Evolutionary conservation across 2,329 filamentous ascomycete genomes (phyloP), one percentile per base, ranked within the genome.

Genomic region (Verticillium nonalfalfae): DNA sequence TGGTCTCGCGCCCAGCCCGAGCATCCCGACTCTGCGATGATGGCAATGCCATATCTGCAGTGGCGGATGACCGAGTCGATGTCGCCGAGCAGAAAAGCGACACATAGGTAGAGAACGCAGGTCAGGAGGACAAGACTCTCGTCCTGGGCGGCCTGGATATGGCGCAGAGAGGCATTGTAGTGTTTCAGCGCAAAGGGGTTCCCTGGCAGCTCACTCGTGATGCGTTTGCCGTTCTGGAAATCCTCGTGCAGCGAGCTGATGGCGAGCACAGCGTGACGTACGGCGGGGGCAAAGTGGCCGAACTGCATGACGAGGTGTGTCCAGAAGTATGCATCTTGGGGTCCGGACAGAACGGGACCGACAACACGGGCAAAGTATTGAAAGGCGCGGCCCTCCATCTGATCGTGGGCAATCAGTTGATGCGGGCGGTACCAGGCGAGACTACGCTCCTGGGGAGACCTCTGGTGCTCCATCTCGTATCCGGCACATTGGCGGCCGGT

Each of bases 31-130:
- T 39, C 56, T 4, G 36, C 14, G 9, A 64, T 54, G 14, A 64
- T 56, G 15, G 63, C 61, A 34, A 21, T 56, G 26, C 63, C 63
- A 33, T 64, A 40, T 2, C 35, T 18, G 38, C 45, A 61, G 33
- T 64, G 72, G 57, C 76, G 73, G 1, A 79, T 78, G 15, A 76
- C 75, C 7, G 70, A 69, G 55, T 79, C 77, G 18, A 64, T 50
- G 62, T 84, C 78, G 40, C 79, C 78, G 50, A 80, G 80, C 59
- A 85, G 72, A 64, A 81, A 81, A 67, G 84, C 83, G 58, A 84
- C 77, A 64, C 81, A 82, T 21, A 81, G 78, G 62, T 84, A 82
- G 21, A 84, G 70, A 0, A 82, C 69, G 63, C 80, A 83, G 10
- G 77, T 78, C 4, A 82, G 70, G 18, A 83, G 66, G 0, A 73